Evolutionary conservation across 257 asterid species (phyloP), one percentile per base, ranked within the genome.

Genomic region (Plectranthus barbatus): DNA sequence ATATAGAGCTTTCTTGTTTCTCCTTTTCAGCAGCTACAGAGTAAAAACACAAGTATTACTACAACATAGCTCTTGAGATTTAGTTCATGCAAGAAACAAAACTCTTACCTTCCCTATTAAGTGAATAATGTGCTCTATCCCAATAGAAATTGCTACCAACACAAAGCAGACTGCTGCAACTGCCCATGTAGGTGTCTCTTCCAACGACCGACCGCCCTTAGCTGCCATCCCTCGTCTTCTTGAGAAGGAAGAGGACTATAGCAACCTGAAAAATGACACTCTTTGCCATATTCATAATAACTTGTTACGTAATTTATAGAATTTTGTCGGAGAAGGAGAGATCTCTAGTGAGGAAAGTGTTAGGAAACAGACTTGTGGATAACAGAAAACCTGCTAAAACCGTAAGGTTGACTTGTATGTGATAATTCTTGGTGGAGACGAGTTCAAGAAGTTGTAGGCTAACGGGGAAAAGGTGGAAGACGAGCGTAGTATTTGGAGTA

Each of bases 1-100:
- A 18, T 77, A 74, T 34, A 84, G 74, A 47, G 78, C 81, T 45
- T 18, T 79, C 33, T 75, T 77, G 73, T 81, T 76, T 54, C 74
- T 77, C 77, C 58, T 69, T 10, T 21, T 58, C 64, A 83, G 49
- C 78, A 80, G 78, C 87, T 82, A 12, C 18, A 57, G 14, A 41
- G 6, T 5, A 10, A 5, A 8, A 12, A 13, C 19, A n/a, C 0
- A 17, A 34, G 29, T 3, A 34, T 40, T 8, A 59, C 9, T 21
- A 59, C 24, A 23, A 1, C 1, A 42, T 9, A 58, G 12, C 14
- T 5, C 29, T 14, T 15, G 14, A 58, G 15, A 1, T 1, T 18
- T 44, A 39, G 4, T 24, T 2, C 9, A 46, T 11, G 57, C 10
- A 31, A 48, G n/a, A n/a, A n/a, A n/a, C n/a, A n/a, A n/a, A n/a